phyloP scores from a whole-genome alignment of 225 moss, liverwort and hornwort genomes.

The Bryoerythrophyllum caledonicum region DNA sequence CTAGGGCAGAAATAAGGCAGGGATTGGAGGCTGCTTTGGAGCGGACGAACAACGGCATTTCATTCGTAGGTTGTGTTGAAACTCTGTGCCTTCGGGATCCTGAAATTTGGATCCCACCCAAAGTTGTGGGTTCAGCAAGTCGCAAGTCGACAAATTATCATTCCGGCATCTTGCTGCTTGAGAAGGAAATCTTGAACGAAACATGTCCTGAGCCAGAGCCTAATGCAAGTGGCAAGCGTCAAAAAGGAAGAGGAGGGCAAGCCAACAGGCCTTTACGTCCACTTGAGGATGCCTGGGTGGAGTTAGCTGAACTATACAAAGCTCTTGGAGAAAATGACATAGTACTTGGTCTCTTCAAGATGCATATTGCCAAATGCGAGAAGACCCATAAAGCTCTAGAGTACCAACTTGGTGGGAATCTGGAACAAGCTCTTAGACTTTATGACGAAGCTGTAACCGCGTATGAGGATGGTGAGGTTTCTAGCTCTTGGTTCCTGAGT shows the following conservation, averaged over 20 bases:
- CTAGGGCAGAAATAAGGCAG: constrained; percentile 55
- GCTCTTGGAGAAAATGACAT: constrained; percentile 84
- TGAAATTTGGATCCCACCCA: constrained; percentile 82
- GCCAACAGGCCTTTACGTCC: constrained; percentile 41
- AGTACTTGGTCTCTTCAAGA: constrained; percentile 74
- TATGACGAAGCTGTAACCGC: constrained; percentile 66
- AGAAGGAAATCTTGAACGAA: constrained; percentile 71
- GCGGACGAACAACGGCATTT: constrained; percentile 75
- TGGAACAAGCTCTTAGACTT: constrained; percentile 52
- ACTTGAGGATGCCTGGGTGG: constrained; percentile 86
- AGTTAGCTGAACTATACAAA: constrained; percentile 75
- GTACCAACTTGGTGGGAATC: constrained; percentile 79
- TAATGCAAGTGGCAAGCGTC: constrained; percentile 46
- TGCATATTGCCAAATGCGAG: constrained; percentile 61
- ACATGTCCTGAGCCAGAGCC: constrained; percentile 35
- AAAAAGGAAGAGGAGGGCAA: constrained; percentile 69
- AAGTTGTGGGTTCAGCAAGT: constrained; percentile 73
- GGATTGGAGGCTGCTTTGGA: constrained; percentile 73
- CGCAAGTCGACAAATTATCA: constrained; percentile 82
- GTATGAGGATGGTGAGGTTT: constrained; percentile 50
- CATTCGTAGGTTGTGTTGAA: constrained; percentile 77
- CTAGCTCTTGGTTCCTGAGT: neutral
- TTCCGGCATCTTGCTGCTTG: constrained; percentile 78
- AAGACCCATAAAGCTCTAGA: constrained; percentile 75
- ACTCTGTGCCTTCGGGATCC: constrained; percentile 82